Evolutionary conservation across 345 rosid species (phyloP), one percentile per base, ranked within the genome.

Genomic region (Conringia planisiliqua): DNA sequence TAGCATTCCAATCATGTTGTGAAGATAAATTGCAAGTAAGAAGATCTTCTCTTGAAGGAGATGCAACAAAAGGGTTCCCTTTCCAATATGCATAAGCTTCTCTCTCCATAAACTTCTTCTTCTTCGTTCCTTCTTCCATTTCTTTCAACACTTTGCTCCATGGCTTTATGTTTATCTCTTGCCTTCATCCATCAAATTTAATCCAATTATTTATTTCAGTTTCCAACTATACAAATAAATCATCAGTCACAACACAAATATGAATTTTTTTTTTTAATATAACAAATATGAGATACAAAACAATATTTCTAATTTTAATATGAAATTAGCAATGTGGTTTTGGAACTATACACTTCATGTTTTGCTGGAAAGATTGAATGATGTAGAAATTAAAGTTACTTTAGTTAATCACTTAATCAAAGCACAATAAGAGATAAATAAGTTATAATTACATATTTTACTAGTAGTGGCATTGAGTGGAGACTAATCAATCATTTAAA

Each of bases 31-130:
- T 84, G 72, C 98, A 93, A 10, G 62, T 86, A 60, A 90, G 86
- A 33, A 90, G 91, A 64, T 93, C 87, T 54, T 38, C 66, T 64
- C 98, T 85, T 3, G 75, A 81, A 24, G 68, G 71, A 10, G 81
- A 78, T 7, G 81, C 79, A 8, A 89, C 93, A 39, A 73, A 69
- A 40, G 95, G 95, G 61, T 92, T 92, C 7, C 98, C 98, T 46
- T 86, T 93, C 98, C 98, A 93, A 58, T 87, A 90, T 2, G 98
- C 98, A 46, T 87, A 83, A 17, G 93, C 88, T 32, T 84, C 84
- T 66, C 93, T 86, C 0, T 90, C 85, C 48, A 68, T 60, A 96
- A 96, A 93, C 27, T 66, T 84, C 16, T 6, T 81, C 75, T 62
- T 66, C 65, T 67, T 75, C 36, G 84, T 87, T 38, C 86, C 91